These are phyloP conservation scores for Dipodascus albidus DNA, from an alignment of 805 yeast genomes.

Conservation along the genomic window DNA sequence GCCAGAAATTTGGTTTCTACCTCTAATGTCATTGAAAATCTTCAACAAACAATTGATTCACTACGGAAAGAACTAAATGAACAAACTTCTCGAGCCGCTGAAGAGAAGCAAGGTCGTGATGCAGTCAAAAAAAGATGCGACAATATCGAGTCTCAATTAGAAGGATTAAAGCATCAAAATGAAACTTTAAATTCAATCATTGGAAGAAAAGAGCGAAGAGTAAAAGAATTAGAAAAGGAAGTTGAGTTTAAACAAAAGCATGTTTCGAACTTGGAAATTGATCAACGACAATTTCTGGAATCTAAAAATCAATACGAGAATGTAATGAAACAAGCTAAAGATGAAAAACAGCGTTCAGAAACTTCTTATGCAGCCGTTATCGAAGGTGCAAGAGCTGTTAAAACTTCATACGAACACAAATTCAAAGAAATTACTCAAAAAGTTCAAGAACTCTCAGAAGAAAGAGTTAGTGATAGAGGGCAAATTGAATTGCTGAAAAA, in stretches of 20 bases:
- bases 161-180: conserved; percentile 58
- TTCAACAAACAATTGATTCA: conserved; percentile 41
- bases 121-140: conserved; percentile 22
- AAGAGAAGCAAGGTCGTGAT: conserved; percentile 42
- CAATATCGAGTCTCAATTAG: conserved; percentile 11
- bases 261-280: conserved; percentile 35
- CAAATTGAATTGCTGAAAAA: conserved; percentile 12
- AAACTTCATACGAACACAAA: conserved; percentile 48
- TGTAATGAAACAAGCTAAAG: background rate
- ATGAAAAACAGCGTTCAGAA: conserved; percentile 31
- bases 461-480: conserved; percentile 7
- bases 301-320: background rate
- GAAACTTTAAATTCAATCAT: conserved; percentile 60
- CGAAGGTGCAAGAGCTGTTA: conserved; percentile 41
- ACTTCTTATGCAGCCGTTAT: conserved; percentile 38
- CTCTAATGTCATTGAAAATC: conserved; percentile 25
- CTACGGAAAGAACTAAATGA: conserved; percentile 38
- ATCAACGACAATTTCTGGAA: conserved; percentile 18
- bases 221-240: conserved; percentile 53
- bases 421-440: conserved; percentile 26
- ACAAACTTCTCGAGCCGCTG: conserved; percentile 30
- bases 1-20: conserved; percentile 2
- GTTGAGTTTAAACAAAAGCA: conserved; percentile 29
- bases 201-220: conserved; percentile 58
- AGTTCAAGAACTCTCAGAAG: conserved; percentile 7